Conservation (phyloP, 495 filamentous ascomycete species). For the Trichocladium antarcticum region DNA sequence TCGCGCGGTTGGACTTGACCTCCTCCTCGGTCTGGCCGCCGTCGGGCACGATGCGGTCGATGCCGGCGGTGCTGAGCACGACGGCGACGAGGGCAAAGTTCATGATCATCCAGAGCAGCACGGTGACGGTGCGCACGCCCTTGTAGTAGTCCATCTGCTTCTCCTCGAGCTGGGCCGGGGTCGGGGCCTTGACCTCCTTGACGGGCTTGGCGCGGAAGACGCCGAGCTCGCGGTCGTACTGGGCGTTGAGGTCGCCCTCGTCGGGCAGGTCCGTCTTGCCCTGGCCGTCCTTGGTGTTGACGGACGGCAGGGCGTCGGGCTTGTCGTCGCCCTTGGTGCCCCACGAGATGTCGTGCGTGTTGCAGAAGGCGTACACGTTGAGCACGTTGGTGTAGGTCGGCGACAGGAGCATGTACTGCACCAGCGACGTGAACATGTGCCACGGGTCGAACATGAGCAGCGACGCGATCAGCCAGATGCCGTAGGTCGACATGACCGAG, state of each 20-base stretch:
- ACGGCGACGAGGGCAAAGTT: slow-evolving; percentile 84
- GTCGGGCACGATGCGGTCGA: slow-evolving; percentile 50
- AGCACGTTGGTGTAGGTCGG: slow-evolving; percentile 99
- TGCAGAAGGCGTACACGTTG: slow-evolving; percentile 98
- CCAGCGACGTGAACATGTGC: slow-evolving; percentile 94
- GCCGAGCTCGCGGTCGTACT: slow-evolving; percentile 77
- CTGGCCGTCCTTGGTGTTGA: slow-evolving; percentile 81
- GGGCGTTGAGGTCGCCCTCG: slow-evolving; percentile 66
- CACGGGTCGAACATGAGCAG: slow-evolving; percentile 97
- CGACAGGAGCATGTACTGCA: slow-evolving; percentile 93
- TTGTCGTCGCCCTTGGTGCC: slow-evolving; percentile 99
- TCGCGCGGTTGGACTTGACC: slow-evolving; percentile 39
- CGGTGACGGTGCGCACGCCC: slow-evolving; percentile 82
- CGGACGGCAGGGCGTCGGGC: slow-evolving; percentile 73
- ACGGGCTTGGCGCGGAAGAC: slow-evolving; percentile 60
- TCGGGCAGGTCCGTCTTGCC: slow-evolving; percentile 92
- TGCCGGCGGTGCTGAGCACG: slow-evolving; percentile 74
- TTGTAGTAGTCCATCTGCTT: slow-evolving; percentile 98
- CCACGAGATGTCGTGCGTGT: slow-evolving; percentile 99
- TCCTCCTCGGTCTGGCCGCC: slow-evolving; percentile 32
- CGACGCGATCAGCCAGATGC: slow-evolving; percentile 85
- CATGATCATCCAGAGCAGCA: slow-evolving; percentile 91
- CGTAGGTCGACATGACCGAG: slow-evolving; percentile 80
- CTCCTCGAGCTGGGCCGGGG: slow-evolving; percentile 51
- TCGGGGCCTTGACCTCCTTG: slow-evolving; percentile 50